Percentiles rank a stretch among this genome's conserved stretches.
Conservation (phyloP, 805 yeast species). For the Monosporozyma servazzii region DNA sequence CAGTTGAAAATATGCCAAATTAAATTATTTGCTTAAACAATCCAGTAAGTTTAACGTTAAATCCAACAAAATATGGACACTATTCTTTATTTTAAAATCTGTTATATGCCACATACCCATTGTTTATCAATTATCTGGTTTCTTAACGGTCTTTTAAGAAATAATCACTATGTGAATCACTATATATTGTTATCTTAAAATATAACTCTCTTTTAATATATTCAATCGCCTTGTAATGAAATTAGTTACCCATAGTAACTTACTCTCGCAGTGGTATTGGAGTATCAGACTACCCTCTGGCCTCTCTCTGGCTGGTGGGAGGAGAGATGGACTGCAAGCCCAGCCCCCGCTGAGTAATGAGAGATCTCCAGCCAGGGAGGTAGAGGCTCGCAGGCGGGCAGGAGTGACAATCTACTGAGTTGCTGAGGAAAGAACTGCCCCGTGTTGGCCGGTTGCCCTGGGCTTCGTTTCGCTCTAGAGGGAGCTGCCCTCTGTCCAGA, state of each 20-base stretch:
- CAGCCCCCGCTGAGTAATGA: no score
- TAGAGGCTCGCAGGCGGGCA: no score
- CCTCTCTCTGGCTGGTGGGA: background rate
- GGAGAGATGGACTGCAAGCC: background rate
- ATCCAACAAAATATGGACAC: background rate
- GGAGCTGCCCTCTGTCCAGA: no score
- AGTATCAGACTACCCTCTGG: background rate
- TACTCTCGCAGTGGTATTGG: background rate
- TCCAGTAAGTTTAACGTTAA: background rate
- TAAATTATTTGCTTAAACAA: no score
- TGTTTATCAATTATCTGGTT: constrained; percentile 6
- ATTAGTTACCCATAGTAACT: background rate
- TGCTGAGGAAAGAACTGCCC: no score
- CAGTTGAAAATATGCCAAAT: background rate
- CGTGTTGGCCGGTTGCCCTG: no score
- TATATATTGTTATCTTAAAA: background rate
- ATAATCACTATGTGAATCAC: background rate
- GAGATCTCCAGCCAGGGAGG: no score
- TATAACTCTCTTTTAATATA: background rate
- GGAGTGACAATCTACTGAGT: no score
- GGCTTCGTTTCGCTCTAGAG: no score
- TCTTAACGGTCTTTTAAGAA: constrained; percentile 1
- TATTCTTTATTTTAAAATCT: background rate
- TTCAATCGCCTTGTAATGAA: background rate
- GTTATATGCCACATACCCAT: constrained; percentile 3